phyloP scores from a whole-genome alignment of 257 asterid genomes.

The Sherardia arvensis region DNA sequence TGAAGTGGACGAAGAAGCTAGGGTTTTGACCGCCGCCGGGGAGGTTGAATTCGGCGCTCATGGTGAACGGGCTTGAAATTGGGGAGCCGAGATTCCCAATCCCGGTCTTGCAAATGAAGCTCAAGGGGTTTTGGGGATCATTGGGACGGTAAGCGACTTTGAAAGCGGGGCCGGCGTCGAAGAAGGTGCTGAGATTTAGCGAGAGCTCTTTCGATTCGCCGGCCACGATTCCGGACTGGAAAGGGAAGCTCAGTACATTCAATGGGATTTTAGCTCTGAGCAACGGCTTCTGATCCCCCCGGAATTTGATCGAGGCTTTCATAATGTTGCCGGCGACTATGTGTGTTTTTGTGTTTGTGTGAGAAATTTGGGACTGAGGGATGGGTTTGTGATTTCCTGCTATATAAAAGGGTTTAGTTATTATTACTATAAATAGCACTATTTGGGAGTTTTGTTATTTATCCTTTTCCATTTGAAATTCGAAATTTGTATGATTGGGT shows the following conservation, averaged over 20 bases:
- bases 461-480: background rate
- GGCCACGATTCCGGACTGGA: slow-evolving; percentile 70
- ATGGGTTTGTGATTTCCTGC: background rate
- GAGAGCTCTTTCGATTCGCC: slow-evolving; percentile 79
- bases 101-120: slow-evolving; percentile 76
- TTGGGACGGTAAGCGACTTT: slow-evolving; percentile 75
- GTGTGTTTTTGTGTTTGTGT: background rate
- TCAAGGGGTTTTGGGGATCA: slow-evolving; percentile 62
- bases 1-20: slow-evolving; percentile 71
- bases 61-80: slow-evolving; percentile 60
- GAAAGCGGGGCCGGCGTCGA: slow-evolving; percentile 67
- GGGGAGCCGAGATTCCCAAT: slow-evolving; percentile 86
- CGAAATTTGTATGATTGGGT: background rate
- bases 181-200: slow-evolving; percentile 53
- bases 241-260: slow-evolving; percentile 55
- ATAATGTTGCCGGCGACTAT: slow-evolving; percentile 22
- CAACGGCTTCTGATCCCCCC: slow-evolving; percentile 80
- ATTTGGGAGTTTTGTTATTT: background rate
- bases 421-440: background rate
- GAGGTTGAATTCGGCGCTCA: slow-evolving; percentile 82
- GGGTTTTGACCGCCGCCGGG: slow-evolving; percentile 60
- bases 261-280: slow-evolving; percentile 80
- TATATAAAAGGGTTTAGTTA: background rate
- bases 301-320: slow-evolving; percentile 94
- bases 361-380: background rate